Percentiles rank a stretch among this genome's conserved stretches.
Conservation (phyloP, 805 yeast genomes). For the Lachancea kluyveri region DNA sequence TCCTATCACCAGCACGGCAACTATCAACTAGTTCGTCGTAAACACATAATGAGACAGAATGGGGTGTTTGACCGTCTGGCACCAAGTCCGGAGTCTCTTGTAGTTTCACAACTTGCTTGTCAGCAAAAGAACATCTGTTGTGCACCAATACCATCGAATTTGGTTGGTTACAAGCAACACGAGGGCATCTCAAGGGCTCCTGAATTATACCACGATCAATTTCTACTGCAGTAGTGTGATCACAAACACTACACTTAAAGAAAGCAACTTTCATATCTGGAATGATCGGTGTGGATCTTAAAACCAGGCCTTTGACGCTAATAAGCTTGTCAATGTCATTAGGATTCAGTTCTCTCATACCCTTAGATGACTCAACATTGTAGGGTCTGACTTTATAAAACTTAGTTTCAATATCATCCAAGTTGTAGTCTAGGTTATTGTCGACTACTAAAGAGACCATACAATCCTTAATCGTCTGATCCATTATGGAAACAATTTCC, state of each 20-base stretch:
- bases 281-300: slow-evolving; percentile 83
- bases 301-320: slow-evolving; percentile 81
- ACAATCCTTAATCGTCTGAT: slow-evolving; percentile 87
- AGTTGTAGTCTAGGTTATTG: slow-evolving; percentile 41
- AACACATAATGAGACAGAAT: slow-evolving; percentile 86
- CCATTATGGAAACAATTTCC: slow-evolving; percentile 96
- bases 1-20: slow-evolving; percentile 93
- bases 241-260: slow-evolving; percentile 91
- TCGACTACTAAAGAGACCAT: slow-evolving; percentile 69
- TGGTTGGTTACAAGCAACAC: slow-evolving; percentile 72
- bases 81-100: slow-evolving; percentile 96
- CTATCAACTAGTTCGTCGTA: slow-evolving; percentile 94
- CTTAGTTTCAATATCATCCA: slow-evolving; percentile 68
- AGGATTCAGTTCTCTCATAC: slow-evolving; percentile 92
- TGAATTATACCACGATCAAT: slow-evolving; percentile 91
- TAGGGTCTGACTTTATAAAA: slow-evolving; percentile 86
- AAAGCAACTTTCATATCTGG: slow-evolving; percentile 98
- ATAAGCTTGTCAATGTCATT: slow-evolving; percentile 91
- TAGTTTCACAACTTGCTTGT: slow-evolving; percentile 86
- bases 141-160: slow-evolving; percentile 89
- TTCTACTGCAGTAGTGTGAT: slow-evolving; percentile 84
- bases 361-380: slow-evolving; percentile 65
- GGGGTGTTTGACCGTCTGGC: slow-evolving; percentile 99
- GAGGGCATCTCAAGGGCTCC: slow-evolving; percentile 91
- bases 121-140: slow-evolving; percentile 88